Base-by-base conservation (phyloP, 1,139 yeast genomes). In the Wickerhamiella pararugosa region DNA sequence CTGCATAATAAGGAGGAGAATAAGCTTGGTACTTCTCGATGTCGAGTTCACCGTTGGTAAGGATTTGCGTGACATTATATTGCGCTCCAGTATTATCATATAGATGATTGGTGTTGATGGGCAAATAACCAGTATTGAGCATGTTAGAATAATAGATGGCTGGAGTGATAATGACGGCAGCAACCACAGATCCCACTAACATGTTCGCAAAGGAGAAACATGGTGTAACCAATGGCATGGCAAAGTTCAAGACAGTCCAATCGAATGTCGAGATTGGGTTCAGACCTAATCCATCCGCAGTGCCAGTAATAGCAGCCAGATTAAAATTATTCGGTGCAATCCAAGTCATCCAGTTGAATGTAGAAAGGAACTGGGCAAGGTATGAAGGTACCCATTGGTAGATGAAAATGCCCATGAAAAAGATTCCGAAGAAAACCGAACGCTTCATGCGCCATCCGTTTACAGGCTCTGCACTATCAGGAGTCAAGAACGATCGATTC, bases 321-420 rank as follows among this genome's bases (percentile, higher is more conserved):
- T 68, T 66, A 49, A 70, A 62, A 53, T 73, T 75, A 32, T 65
- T 50, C 15, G 80, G 80, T 4, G 65, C 60, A 40, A 75, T 73
- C 82, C 82, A 76, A 4, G 76, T 69, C 56, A 71, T 67, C 80
- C 81, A 75, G 54, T 71, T 73, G 58, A 76, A 76, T 10, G 62
- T 59, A 2, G 73, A 65, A 10, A 75, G 55, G 0, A 75, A 75
- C 36, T 58, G 56, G 53, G 74, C 71, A 6, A 75, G 49, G 47
- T 65, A 73, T 43, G 64, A 62, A 9, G 82, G 82, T 15, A 76
- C 35, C 79, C 80, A 76, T 53, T 64, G 70, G 57, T 70, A 76
- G 9, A 61, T 31, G 48, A 75, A 73, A 48, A 71, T 65, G 21
- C 54, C 58, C 9, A 43, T 41, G 43, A 66, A 61, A 4, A 57